Conservation (phyloP, 176 grass and related monocot genomes). For the Cocos nucifera region DNA sequence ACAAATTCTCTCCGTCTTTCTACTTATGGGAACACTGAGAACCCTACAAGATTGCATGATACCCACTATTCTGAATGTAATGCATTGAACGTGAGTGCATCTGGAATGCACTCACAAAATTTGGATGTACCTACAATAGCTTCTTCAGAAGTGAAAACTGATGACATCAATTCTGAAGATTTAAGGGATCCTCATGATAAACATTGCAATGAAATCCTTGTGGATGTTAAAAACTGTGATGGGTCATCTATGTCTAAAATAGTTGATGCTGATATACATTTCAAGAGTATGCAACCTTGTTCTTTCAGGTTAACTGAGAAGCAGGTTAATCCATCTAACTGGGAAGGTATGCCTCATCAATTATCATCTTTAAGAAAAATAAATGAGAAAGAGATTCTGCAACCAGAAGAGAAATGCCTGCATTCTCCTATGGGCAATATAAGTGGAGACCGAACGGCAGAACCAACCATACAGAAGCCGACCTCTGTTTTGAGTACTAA, state of each 20-base stretch:
- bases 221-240: conserved; percentile 7
- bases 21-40: conserved; percentile 21
- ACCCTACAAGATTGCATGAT: conserved; percentile 22
- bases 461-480: conserved; percentile 27
- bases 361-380: conserved; percentile 25
- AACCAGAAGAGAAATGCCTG: conserved; percentile 16
- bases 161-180: conserved; percentile 10
- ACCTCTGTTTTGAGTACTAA: conserved; percentile 8
- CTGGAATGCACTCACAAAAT: conserved; percentile 7
- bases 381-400: conserved; percentile 22
- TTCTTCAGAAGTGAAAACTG: conserved; percentile 27
- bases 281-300: conserved; percentile 25
- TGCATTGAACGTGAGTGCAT: conserved; percentile 11
- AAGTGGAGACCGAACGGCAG: conserved; percentile 23
- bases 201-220: conserved; percentile 19
- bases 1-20: conserved; percentile 14
- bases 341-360: conserved; percentile 20
- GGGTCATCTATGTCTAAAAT: conserved; percentile 4
- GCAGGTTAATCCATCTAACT: conserved; percentile 12
- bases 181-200: conserved; percentile 1
- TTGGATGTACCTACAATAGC: conserved; percentile 11
- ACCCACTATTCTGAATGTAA: conserved; percentile 23
- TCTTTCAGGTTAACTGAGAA: conserved; percentile 31
- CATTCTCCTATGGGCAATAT: conserved; percentile 13
- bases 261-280: conserved; percentile 11